Evolutionary conservation across 2,329 filamentous ascomycete species (phyloP).

Genomic region (Beauveria caledonica): DNA sequence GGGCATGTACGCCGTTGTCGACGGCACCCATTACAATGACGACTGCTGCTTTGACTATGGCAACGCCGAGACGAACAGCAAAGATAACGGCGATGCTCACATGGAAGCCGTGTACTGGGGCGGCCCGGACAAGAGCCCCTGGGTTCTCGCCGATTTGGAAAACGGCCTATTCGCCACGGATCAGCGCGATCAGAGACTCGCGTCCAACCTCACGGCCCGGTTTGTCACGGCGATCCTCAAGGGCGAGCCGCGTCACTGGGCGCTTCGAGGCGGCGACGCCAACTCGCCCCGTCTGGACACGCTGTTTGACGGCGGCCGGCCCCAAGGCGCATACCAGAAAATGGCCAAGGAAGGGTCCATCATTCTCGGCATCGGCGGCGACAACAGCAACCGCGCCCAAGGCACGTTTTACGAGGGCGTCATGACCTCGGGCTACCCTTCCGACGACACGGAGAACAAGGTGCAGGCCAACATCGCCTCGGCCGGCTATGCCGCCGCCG

Average conservation of each 20-base stretch:
- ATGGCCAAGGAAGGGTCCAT: constrained; percentile 60
- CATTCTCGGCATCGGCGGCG: constrained; percentile 62
- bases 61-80: constrained; percentile 44
- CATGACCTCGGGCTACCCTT: constrained; percentile 54
- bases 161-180: constrained; percentile 57
- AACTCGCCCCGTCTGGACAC: constrained; percentile 47
- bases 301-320: constrained; percentile 50
- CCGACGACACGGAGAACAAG: constrained; percentile 47
- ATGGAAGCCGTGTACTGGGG: constrained; percentile 66
- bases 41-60: constrained; percentile 52
- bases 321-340: constrained; percentile 48
- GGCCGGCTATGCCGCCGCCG: constrained; percentile 42
- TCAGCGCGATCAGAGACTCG: constrained; percentile 36
- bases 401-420: constrained; percentile 60
- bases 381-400: constrained; percentile 51
- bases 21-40: constrained; percentile 51
- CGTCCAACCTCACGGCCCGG: constrained; percentile 44
- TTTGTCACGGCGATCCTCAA: constrained; percentile 53
- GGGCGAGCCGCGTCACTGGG: constrained; percentile 47
- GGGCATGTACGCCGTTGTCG: constrained; percentile 53
- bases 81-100: constrained; percentile 51
- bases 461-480: constrained; percentile 54
- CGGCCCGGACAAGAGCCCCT: constrained; percentile 52
- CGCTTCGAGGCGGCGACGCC: constrained; percentile 50
- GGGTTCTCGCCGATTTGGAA: constrained; percentile 63